Base-by-base conservation (phyloP, 2,329 filamentous ascomycete genomes). In the Cytospora piceae region DNA sequence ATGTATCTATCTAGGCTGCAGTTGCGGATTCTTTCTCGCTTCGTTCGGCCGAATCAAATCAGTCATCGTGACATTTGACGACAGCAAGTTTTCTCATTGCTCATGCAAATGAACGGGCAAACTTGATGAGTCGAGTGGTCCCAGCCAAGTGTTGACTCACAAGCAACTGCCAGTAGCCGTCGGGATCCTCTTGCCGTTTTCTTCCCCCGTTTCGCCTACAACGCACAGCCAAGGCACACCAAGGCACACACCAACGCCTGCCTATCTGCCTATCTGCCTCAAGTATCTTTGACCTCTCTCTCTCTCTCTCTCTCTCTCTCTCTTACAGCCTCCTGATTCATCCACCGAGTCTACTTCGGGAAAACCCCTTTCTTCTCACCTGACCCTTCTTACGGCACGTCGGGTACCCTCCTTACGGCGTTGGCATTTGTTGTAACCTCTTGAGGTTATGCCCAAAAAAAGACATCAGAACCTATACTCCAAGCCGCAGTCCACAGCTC, bases 361-460 rank as follows among this genome's bases (percentile, higher is more conserved):
- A 53, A 14, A 37, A 34, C 11, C 32, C 32, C 27, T 14, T 32
- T 31, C 20, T 6, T 29, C 53, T 64, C 62, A 54, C 37, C 61
- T 63, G 65, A 39, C 22, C 61, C 58, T 34, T 56, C 31, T 61
- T 61, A 64, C 57, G 29, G 55, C 42, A 46, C 42, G 20, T 46
- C 17, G 42, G 42, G 42, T 46, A 46, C 42, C 42, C 8, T 15
- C 8, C n/a, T 46, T 9, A n/a, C 42, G 42, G 42, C 42, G 22
- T 46, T 9, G 42, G 42, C 8, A n/a, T 46, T 22, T 39, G 37
- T 37, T 61, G 60, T 24, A 49, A 49, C 42, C 54, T 53, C 31
- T 37, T 20, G 62, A 54, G 61, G 73, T 72, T 71, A 89, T 89
- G 87, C 85, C 87, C 77, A 89, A 88, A 80, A 89, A 88, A 82